Evolutionary conservation across 495 filamentous ascomycete genomes (phyloP), one percentile per base, ranked within the genome.

Genomic region (Lasiosphaeriaceae sp.): DNA sequence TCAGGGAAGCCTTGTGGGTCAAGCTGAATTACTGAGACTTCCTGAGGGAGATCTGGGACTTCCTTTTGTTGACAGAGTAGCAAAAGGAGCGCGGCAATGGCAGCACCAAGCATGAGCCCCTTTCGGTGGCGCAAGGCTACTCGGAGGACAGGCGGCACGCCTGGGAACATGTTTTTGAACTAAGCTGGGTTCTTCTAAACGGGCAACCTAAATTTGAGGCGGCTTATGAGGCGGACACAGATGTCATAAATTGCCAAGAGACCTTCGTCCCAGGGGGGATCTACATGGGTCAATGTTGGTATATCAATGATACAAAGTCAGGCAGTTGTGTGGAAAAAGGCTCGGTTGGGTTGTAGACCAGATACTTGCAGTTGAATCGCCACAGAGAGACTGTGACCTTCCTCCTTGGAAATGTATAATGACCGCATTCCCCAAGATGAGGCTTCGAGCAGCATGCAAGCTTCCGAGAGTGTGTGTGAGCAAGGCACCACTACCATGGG

Each of bases 101-200:
- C 29, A 2, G 46, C 26, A 24, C 24, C 54, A 16, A 56, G 3
- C 2, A 49, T 11, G n/a, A 29, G 19, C n/a, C 45, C 12, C 43
- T 39, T 56, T 50, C 54, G 44, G 14, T 44, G 45, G 24, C 54
- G 54, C 31, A 56, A 41, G 43, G 34, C 35, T 26, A 50, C 54
- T 11, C 45, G 44, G 31, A 56, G 3, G 3, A 49, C 14, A 16
- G 44, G 54, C 0, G 54, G 54, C 2, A 41, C 31, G 9, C 44
- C 29, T 19, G 34, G 31, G 29, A 56, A 50, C 54, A 56, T 56
- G 44, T 41, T 20, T 43, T 52, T 52, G 23, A 31, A 47, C 17
- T 11, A 19, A 6, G 20, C 8, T 26, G 39, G 19, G 41, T 9
- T 11, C 23, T 20, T 12, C 20, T 5, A 12, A 4, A 47, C n/a